Conservation (phyloP, 2,329 filamentous ascomycete species). For the Diaporthe humulicola region DNA sequence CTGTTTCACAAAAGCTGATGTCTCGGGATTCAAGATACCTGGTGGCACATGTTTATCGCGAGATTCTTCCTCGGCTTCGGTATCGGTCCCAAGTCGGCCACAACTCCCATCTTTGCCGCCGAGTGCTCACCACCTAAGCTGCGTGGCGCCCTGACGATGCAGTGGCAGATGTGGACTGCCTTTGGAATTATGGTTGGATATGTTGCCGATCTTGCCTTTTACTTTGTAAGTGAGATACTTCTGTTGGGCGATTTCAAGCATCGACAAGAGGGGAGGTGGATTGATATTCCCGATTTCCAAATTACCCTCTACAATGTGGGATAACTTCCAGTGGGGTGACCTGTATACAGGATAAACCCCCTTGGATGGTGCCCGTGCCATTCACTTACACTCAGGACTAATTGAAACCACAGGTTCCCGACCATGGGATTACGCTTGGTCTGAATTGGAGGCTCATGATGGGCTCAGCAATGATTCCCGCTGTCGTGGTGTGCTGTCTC, state of each 20-base stretch:
- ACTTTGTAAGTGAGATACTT: slow-evolving; percentile 53
- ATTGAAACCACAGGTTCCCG: slow-evolving; percentile 49
- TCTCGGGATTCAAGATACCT: slow-evolving; percentile 53
- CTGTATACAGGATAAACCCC: no score
- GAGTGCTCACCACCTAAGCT: slow-evolving; percentile 75
- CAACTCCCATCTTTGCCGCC: slow-evolving; percentile 77
- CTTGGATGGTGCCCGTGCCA: not conserved
- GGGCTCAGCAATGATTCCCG: slow-evolving; percentile 74
- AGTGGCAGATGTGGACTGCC: slow-evolving; percentile 59
- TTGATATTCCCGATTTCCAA: no score
- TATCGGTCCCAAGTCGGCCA: slow-evolving; percentile 78
- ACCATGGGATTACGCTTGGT: slow-evolving; percentile 65
- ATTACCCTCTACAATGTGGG: no score
- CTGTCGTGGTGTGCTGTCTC: slow-evolving; percentile 67
- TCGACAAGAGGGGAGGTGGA: not conserved
- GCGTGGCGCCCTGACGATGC: slow-evolving; percentile 78
- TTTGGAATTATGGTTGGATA: slow-evolving; percentile 71
- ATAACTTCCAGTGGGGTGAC: no score
- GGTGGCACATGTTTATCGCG: slow-evolving; percentile 79
- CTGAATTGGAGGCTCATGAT: slow-evolving; percentile 79
- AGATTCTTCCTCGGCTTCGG: slow-evolving; percentile 78
- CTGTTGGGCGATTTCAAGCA: not conserved
- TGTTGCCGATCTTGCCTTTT: slow-evolving; percentile 72
- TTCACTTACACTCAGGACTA: not conserved
- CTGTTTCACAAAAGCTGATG: not conserved